A percentile compares a stretch with the other conserved stretches of the same genome.
Evolutionary conservation across 768 basidiomycete species (phyloP).

Genomic region (Auricularia heimuer): DNA sequence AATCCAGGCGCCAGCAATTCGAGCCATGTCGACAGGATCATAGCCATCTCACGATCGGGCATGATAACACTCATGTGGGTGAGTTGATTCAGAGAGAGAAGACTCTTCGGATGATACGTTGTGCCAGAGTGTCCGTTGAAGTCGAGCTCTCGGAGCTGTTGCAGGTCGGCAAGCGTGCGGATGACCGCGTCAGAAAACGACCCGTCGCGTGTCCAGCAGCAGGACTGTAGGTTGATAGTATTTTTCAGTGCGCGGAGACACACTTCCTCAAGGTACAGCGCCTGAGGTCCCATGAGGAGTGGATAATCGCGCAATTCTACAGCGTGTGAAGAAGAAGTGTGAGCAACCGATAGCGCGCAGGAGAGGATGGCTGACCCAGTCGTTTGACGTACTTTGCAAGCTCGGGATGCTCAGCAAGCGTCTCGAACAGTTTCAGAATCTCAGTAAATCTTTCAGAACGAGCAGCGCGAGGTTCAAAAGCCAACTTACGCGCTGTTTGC

Average conservation of each 20-base stretch:
- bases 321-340: not conserved
- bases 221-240: constrained; percentile 49
- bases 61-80: constrained; percentile 59
- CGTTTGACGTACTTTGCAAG: constrained; percentile 49
- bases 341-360: not conserved
- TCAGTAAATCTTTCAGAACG: constrained; percentile 17
- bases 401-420: constrained; percentile 41
- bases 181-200: constrained; percentile 55
- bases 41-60: constrained; percentile 50
- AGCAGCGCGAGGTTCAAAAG: not conserved
- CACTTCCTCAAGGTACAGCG: constrained; percentile 19
- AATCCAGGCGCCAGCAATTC: constrained; percentile 34
- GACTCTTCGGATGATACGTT: constrained; percentile 43
- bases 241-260: constrained; percentile 47
- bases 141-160: constrained; percentile 45
- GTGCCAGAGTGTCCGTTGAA: constrained; percentile 55
- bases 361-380: constrained; percentile 37
- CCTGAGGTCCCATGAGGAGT: not conserved
- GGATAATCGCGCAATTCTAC: not conserved
- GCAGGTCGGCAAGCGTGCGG: constrained; percentile 33
- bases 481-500: constrained; percentile 39
- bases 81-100: constrained; percentile 43
- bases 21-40: constrained; percentile 43
- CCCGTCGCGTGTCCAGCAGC: constrained; percentile 75
- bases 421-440: constrained; percentile 54